Conservation (phyloP, 2,329 filamentous ascomycete species). For the Sclerotinia glacialis region DNA sequence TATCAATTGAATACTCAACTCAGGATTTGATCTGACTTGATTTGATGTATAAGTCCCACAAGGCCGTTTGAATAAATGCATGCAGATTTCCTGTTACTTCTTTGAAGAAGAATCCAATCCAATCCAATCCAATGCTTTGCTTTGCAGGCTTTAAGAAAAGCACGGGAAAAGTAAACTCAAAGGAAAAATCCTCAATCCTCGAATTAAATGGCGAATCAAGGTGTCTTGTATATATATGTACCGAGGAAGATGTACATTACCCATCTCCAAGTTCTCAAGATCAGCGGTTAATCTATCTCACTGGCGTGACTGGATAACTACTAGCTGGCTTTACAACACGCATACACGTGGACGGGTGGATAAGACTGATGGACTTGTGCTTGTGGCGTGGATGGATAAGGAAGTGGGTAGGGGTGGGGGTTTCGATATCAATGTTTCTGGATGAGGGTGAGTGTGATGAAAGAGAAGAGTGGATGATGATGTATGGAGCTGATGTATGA, state of each 20-base stretch:
- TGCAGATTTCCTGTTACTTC: not conserved
- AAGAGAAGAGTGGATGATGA: not conserved
- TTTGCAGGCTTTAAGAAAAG: not conserved
- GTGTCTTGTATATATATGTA: not conserved
- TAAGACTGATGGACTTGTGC: no score
- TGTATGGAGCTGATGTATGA: slow-evolving; percentile 1
- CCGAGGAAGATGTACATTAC: no score
- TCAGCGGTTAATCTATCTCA: not conserved
- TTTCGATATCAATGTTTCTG: slow-evolving; percentile 1
- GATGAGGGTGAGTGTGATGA: no score
- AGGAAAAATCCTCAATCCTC: not conserved
- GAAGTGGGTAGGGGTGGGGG: slow-evolving; percentile 6
- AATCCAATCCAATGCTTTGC: no score
- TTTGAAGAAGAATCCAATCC: not conserved
- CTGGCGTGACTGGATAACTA: slow-evolving; percentile 3
- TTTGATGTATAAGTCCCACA: not conserved
- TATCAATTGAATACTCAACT: not conserved
- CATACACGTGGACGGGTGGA: slow-evolving; percentile 13
- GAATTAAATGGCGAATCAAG: not conserved
- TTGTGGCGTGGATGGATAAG: no score
- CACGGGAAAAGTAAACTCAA: not conserved
- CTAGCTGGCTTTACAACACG: not conserved
- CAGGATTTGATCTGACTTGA: not conserved
- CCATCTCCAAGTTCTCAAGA: not conserved
- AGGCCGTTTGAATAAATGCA: not conserved